A percentile compares a stretch with the other conserved stretches of the same genome.
These are phyloP conservation scores for Pseudogymnoascus sp. DNA, from an alignment of 2,329 filamentous ascomycete species.

Conservation along the genomic window DNA sequence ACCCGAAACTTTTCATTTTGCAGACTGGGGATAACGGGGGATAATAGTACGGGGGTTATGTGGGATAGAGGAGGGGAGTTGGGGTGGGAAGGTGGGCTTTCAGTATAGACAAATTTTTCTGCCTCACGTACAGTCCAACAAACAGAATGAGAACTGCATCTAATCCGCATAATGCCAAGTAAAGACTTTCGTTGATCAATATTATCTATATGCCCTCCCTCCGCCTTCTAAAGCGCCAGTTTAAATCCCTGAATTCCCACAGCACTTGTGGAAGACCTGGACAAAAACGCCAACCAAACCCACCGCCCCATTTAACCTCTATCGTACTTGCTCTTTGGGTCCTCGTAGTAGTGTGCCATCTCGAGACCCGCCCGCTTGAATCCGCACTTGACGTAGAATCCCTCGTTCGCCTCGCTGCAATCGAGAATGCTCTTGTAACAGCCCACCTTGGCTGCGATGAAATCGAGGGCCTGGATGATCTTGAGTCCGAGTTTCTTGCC, in stretches of 20 bases:
- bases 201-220: neutral
- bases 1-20: too few relatives aligned
- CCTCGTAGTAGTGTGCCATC: conserved; percentile 85
- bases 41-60: too few relatives aligned
- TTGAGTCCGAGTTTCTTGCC: conserved; percentile 92
- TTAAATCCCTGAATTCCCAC: neutral
- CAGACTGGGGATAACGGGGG: too few relatives aligned
- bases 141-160: neutral
- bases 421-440: conserved; percentile 98
- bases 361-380: conserved; percentile 87
- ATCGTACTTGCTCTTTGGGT: conserved; percentile 10
- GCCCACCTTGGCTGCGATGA: conserved; percentile 75
- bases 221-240: neutral
- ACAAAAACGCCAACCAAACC: neutral
- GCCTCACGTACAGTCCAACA: neutral
- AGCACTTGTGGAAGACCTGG: conserved; percentile 7
- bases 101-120: too few relatives aligned
- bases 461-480: conserved; percentile 89
- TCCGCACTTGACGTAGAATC: conserved; percentile 97
- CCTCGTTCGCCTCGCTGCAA: conserved; percentile 92
- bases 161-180: neutral
- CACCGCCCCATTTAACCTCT: neutral
- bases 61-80: too few relatives aligned
- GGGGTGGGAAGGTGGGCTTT: too few relatives aligned
- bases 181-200: neutral